phyloP scores from a whole-genome alignment of 2,329 filamentous ascomycete species.

The Pseudocercospora musae region DNA sequence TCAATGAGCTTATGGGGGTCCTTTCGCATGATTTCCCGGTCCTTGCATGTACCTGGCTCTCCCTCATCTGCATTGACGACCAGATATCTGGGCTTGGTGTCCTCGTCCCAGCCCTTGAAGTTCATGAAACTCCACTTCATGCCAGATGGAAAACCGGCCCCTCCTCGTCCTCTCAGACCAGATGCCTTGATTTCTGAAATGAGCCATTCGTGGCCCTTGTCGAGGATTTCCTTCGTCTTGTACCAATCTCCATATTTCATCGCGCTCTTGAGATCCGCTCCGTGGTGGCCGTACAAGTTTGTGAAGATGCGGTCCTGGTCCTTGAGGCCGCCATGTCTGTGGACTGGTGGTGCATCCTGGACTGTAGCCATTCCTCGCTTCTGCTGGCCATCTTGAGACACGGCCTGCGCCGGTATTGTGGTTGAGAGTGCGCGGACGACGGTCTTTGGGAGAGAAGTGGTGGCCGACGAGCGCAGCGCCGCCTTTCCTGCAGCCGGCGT shows the following conservation, averaged over 20 bases:
- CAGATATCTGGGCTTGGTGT: conserved; percentile 89
- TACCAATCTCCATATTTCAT: conserved; percentile 99
- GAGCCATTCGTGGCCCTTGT: conserved; percentile 98
- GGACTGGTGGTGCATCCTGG: conserved; percentile 54
- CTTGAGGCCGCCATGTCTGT: conserved; percentile 77
- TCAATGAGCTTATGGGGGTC: conserved; percentile 98
- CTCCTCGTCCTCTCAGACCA: conserved; percentile 89
- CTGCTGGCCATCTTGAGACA: conserved; percentile 45
- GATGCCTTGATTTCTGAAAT: conserved; percentile 97
- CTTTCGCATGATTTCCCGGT: conserved; percentile 99
- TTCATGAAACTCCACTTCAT: conserved; percentile 99
- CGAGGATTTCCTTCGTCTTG: conserved; percentile 97
- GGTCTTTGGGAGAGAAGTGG: conserved; percentile 25
- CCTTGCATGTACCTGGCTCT: conserved; percentile 98
- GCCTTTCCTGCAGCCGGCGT: conserved; percentile 31
- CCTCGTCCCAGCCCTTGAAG: conserved; percentile 99
- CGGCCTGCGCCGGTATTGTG: conserved; percentile 26
- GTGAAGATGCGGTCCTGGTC: conserved; percentile 99
- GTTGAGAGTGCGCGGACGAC: conserved; percentile 34
- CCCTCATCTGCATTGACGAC: conserved; percentile 97
- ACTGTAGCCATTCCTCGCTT: conserved; percentile 66
- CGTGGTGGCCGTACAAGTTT: conserved; percentile 93
- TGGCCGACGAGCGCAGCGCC: conserved; percentile 29
- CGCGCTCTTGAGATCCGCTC: conserved; percentile 84
- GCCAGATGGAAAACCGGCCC: conserved; percentile 95